Percentiles rank a stretch among this genome's conserved stretches.
Evolutionary conservation across 257 asterid genomes (phyloP).

Genomic region (Nicotiana sylvestris): DNA sequence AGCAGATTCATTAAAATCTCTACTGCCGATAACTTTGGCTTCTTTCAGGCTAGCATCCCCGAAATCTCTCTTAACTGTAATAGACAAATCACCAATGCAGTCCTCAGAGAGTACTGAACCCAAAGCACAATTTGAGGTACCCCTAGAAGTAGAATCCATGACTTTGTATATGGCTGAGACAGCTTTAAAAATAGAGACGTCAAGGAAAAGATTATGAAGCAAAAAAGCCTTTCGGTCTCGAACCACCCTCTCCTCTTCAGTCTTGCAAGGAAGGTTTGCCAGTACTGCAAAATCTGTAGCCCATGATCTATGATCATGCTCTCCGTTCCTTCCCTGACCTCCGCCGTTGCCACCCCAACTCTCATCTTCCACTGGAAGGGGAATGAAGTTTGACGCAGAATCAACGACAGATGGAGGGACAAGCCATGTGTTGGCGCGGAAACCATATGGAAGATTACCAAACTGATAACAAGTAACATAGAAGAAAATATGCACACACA

Average conservation of each 20-base stretch:
- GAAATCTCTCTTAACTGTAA: conserved; percentile 66
- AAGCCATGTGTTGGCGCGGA: conserved; percentile 98
- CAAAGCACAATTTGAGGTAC: conserved; percentile 27
- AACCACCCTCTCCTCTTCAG: conserved; percentile 92
- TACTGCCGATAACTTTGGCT: conserved; percentile 45
- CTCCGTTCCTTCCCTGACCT: conserved; percentile 79
- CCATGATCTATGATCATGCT: conserved; percentile 85
- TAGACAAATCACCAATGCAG: conserved; percentile 61
- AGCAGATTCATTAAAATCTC: conserved; percentile 34
- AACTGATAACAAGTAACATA: conserved; percentile 53
- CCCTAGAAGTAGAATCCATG: conserved; percentile 40
- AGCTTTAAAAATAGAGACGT: conserved; percentile 75
- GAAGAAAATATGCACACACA: not conserved
- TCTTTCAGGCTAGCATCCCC: conserved; percentile 58
- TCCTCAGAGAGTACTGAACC: conserved; percentile 66
- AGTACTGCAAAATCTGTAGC: conserved; percentile 75
- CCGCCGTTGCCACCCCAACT: conserved; percentile 97
- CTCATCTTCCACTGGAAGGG: conserved; percentile 83
- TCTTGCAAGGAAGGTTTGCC: conserved; percentile 83
- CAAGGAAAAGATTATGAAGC: conserved; percentile 90
- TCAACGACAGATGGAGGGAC: conserved; percentile 68
- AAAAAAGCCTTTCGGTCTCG: conserved; percentile 97
- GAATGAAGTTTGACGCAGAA: conserved; percentile 42
- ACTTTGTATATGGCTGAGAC: conserved; percentile 75
- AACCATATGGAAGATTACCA: conserved; percentile 97